phyloP scores from a whole-genome alignment of 495 filamentous ascomycete species.

The Lophium mytilinum region DNA sequence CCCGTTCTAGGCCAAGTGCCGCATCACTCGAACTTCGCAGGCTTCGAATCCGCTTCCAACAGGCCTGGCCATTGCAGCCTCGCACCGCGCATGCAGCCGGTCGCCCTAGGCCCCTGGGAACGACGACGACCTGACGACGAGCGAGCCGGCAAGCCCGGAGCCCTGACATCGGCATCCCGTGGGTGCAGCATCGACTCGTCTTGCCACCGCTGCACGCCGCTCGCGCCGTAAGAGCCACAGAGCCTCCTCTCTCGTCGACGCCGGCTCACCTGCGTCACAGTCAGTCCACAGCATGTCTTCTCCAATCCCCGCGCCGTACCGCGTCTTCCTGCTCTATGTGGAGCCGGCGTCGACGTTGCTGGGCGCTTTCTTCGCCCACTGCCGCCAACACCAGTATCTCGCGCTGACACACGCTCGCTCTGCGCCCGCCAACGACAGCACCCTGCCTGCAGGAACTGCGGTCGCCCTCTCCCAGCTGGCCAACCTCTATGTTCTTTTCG shows the following conservation, averaged over 20 bases:
- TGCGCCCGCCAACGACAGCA: conserved; percentile 29
- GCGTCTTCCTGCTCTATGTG: conserved; percentile 56
- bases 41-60: too few species aligned
- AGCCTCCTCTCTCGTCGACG: background rate
- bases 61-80: too few species aligned
- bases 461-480: conserved; percentile 55
- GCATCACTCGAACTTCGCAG: too few species aligned
- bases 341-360: conserved; percentile 58
- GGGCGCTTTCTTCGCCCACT: conserved; percentile 56
- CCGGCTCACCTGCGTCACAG: background rate
- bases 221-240: too few species aligned
- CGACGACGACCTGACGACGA: too few species aligned
- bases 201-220: too few species aligned
- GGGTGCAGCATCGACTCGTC: too few species aligned
- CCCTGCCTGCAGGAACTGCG: conserved; percentile 37
- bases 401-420: conserved; percentile 44
- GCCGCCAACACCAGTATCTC: conserved; percentile 51
- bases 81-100: too few species aligned
- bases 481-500: conserved; percentile 59
- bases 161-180: too few species aligned
- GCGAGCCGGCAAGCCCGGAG: too few species aligned
- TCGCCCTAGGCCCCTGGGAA: too few species aligned
- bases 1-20: too few species aligned
- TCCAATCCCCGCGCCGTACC: conserved; percentile 37
- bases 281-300: background rate